These are phyloP conservation scores for Neocallimastix lanati DNA, from an alignment of 192 early-diverging fungal species.

Conservation along the genomic window DNA sequence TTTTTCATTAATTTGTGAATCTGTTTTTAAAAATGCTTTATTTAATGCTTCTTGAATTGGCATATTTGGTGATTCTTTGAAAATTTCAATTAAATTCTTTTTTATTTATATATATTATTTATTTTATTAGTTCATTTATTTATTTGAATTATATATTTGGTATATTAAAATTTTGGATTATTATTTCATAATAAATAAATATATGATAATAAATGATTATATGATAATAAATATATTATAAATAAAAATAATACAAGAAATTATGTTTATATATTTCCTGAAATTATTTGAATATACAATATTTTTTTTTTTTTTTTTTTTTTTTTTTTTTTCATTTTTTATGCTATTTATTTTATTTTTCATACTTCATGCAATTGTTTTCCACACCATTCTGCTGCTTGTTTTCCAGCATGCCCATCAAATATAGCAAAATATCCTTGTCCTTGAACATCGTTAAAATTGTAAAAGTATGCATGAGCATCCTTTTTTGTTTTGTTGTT, in stretches of 20 bases:
- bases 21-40: conserved; percentile 60
- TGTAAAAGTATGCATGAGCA: conserved; percentile 67
- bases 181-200: no score
- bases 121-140: no score
- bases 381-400: conserved; percentile 92
- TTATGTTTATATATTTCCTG: no score
- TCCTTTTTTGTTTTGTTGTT: conserved; percentile 29
- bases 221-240: no score
- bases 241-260: no score
- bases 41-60: conserved; percentile 69
- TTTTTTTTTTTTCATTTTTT: no score
- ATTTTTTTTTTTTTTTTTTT: no score
- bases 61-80: conserved; percentile 24
- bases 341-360: background rate
- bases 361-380: conserved; percentile 46
- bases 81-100: conserved; percentile 47
- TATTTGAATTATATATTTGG: no score
- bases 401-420: conserved; percentile 92
- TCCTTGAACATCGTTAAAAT: conserved; percentile 60
- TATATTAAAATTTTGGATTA: no score
- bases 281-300: no score
- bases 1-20: conserved; percentile 56
- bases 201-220: no score
- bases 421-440: conserved; percentile 87
- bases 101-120: background rate